phyloP scores from a whole-genome alignment of 2,329 filamentous ascomycete species.

The Sarocladium brachiariae region DNA sequence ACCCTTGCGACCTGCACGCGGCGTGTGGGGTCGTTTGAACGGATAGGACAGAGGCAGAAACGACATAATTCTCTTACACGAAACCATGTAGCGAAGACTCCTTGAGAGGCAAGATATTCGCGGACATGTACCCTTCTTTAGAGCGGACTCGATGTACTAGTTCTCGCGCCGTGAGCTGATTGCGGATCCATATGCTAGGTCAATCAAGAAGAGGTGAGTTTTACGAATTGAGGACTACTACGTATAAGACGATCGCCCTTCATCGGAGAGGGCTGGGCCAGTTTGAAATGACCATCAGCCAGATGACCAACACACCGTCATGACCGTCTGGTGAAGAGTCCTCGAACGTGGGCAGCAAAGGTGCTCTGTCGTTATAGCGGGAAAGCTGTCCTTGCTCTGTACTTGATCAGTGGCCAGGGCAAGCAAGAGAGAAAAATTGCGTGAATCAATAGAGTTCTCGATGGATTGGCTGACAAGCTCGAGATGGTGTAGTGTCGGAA shows the following conservation, averaged over 20 bases:
- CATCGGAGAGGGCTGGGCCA: not conserved
- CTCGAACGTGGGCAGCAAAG: too few relatives aligned
- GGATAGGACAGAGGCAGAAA: not conserved
- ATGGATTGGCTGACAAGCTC: conserved; percentile 4
- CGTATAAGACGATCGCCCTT: not conserved
- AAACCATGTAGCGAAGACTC: conserved; percentile 14
- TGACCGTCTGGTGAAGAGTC: too few relatives aligned
- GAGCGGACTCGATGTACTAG: not conserved
- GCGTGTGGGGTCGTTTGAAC: conserved; percentile 22
- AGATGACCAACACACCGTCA: too few relatives aligned
- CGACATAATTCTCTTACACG: conserved; percentile 29
- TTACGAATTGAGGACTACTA: not conserved
- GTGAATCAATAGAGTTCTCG: conserved; percentile 9
- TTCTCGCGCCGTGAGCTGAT: not conserved
- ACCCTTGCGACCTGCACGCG: conserved; percentile 6
- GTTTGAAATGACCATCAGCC: not conserved
- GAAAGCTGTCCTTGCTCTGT: too few relatives aligned
- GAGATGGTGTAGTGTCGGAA: not conserved
- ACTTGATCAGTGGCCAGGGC: too few relatives aligned
- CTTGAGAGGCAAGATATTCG: not conserved
- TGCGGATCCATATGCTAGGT: not conserved
- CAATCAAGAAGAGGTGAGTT: not conserved
- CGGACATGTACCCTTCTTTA: not conserved
- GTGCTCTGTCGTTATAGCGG: too few relatives aligned
- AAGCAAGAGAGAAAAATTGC: not conserved